Evolutionary conservation across 1,139 yeast species (phyloP), one percentile per base, ranked within the genome.

Genomic region (Debaryomyces nepalensis): DNA sequence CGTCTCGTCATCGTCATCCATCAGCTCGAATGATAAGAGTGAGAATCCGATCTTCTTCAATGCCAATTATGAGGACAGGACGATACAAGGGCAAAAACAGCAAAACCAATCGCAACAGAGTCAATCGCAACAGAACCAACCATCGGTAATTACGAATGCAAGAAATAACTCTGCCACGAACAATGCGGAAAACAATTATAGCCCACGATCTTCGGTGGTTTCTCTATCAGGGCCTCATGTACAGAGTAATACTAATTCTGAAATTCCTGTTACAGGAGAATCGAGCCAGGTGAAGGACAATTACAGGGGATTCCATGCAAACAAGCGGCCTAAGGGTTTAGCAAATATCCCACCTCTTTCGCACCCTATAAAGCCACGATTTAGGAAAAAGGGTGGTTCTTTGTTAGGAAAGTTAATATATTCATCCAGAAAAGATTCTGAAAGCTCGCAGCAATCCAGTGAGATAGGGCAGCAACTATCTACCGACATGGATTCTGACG

Each of bases 261-360:
- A 40, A 11, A 12, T 15, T 9, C 10, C 32, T 16, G 22, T 19
- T 15, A 22, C 27, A 11, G 27, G 22, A 7, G 27, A 26, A 9
- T 32, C 6, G 24, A 31, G 35, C 19, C 14, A 39, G n/a, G 40
- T 59, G 30, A 61, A 54, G 40, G 73, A 64, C 26, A 55, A 66
- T 37, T 77, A 78, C 51, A 67, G 64, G 42, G 84, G 84, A 2
- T 75, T 79, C 58, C 83, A 78, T 52, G 70, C 68, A 31, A 64
- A 66, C 31, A 63, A 63, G 26, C 52, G 62, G 20, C 61, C 64
- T 22, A 67, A 64, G 24, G 58, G 58, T 4, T 40, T 51, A 8
- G 51, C 49, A 9, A 70, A 71, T 32, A 57, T 74, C 1, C 82
- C 84, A 1, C 82, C 83, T 1, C 63, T 76, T 34, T 53, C 64